phyloP scores from a whole-genome alignment of 495 filamentous ascomycete genomes.

The Neurospora cerealis region DNA sequence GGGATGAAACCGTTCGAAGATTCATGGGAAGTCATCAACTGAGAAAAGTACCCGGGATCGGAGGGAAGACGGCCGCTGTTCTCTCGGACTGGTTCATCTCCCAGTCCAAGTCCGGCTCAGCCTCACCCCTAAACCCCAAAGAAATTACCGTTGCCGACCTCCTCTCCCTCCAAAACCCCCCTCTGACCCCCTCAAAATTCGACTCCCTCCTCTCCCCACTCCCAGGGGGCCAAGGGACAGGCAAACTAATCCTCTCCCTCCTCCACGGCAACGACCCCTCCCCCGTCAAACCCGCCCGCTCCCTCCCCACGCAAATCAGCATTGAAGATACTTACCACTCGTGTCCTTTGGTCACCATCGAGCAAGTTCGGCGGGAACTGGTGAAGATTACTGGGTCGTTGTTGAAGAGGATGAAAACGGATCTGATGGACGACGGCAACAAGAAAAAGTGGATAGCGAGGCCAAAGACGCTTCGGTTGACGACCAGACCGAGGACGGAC shows the following conservation, averaged over 20 bases:
- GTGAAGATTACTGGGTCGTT: slow-evolving; percentile 54
- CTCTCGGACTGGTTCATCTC: slow-evolving; percentile 53
- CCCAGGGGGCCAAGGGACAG: slow-evolving; percentile 47
- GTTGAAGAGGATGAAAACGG: slow-evolving; percentile 65
- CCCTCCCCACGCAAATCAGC: slow-evolving; percentile 78
- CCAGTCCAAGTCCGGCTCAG: slow-evolving; percentile 17
- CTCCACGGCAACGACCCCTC: slow-evolving; percentile 54
- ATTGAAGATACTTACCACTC: slow-evolving; percentile 77
- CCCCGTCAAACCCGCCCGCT: slow-evolving; percentile 60
- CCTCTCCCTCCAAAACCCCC: slow-evolving; percentile 38
- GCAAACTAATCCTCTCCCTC: slow-evolving; percentile 18
- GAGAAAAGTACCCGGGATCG: slow-evolving; percentile 78
- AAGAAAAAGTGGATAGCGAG: slow-evolving; percentile 28
- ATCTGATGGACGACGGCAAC: slow-evolving; percentile 45
- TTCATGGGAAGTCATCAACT: slow-evolving; percentile 75
- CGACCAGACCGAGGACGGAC: slow-evolving; percentile 53
- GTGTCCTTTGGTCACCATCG: slow-evolving; percentile 45
- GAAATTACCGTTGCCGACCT: slow-evolving; percentile 54
- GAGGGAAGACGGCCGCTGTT: slow-evolving; percentile 63
- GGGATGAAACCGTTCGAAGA: slow-evolving; percentile 34
- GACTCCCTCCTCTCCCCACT: slow-evolving; percentile 57
- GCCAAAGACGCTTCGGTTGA: slow-evolving; percentile 60
- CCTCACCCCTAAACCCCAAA: slow-evolving; percentile 27
- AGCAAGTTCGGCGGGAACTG: slow-evolving; percentile 53
- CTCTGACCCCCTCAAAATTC: slow-evolving; percentile 49